phyloP scores from a whole-genome alignment of 164 flowering plant species.

The Platanus orientalis region DNA sequence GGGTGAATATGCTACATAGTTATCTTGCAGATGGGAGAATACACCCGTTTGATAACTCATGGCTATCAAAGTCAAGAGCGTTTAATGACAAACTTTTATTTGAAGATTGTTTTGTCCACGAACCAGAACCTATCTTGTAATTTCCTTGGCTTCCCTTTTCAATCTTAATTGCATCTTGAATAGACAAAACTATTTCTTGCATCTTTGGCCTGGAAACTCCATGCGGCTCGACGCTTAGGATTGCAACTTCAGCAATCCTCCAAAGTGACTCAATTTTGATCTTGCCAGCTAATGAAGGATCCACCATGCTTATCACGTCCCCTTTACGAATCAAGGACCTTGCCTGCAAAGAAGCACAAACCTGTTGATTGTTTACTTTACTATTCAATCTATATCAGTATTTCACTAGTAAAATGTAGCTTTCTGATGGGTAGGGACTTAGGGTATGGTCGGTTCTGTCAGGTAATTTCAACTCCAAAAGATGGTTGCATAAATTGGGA shows the following conservation, averaged over 20 bases:
- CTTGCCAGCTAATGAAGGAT: slow-evolving; percentile 49
- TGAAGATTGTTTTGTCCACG: slow-evolving; percentile 40
- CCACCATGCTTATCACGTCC: slow-evolving; percentile 64
- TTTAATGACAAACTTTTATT: slow-evolving; percentile 53
- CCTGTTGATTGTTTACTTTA: neutral
- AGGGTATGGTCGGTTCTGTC: neutral
- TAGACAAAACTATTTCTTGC: slow-evolving; percentile 79
- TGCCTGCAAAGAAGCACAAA: slow-evolving; percentile 43
- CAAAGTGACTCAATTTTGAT: slow-evolving; percentile 79
- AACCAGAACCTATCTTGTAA: slow-evolving; percentile 26
- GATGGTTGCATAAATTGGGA: neutral
- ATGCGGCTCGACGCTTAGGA: slow-evolving; percentile 75
- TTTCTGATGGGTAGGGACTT: neutral
- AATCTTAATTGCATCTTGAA: slow-evolving; percentile 82
- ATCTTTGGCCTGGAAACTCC: slow-evolving; percentile 72
- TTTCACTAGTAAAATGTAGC: neutral
- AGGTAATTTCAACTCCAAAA: neutral
- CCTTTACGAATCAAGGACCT: slow-evolving; percentile 77
- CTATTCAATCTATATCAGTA: neutral
- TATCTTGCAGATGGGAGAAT: slow-evolving; percentile 66
- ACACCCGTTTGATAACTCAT: slow-evolving; percentile 50
- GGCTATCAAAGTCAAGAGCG: slow-evolving; percentile 67
- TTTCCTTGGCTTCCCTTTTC: slow-evolving; percentile 46
- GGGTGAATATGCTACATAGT: neutral
- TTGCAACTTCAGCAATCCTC: slow-evolving; percentile 85